Percentiles rank a stretch among this genome's conserved stretches.
Evolutionary conservation across 2,329 filamentous ascomycete species (phyloP).

Genomic region (Ascochyta clinopodiicola): DNA sequence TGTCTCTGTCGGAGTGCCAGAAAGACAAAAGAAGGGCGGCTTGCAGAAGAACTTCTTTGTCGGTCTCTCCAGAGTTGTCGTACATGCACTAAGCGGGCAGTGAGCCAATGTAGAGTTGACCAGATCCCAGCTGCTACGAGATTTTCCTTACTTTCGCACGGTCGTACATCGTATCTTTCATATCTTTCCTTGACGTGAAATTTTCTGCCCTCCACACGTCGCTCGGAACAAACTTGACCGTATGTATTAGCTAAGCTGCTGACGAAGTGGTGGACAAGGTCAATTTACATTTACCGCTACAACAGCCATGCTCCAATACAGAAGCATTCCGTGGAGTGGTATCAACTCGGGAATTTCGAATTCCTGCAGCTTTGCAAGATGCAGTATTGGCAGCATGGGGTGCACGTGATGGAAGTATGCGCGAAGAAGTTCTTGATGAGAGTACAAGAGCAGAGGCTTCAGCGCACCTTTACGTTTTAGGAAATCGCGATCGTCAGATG

Average conservation of each 20-base stretch:
- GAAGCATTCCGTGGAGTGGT: background rate
- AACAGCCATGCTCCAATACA: conserved; percentile 17
- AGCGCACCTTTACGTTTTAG: conserved; percentile 11
- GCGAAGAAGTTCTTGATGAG: conserved; percentile 6
- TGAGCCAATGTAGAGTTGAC: background rate
- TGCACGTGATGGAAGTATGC: conserved; percentile 13
- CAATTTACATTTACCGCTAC: conserved; percentile 5
- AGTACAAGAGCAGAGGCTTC: background rate
- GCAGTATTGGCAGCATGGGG: conserved; percentile 4
- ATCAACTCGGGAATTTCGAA: background rate
- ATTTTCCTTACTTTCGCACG: conserved; percentile 1
- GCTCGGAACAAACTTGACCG: conserved; percentile 2
- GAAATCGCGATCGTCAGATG: conserved; percentile 5
- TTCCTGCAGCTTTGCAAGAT: background rate
- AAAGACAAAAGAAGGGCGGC: conserved; percentile 9
- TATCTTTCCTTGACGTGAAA: conserved; percentile 7
- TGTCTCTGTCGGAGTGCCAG: conserved; percentile 15
- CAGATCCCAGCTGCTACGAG: no score
- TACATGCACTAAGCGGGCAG: conserved; percentile 2
- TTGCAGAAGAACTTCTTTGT: conserved; percentile 10
- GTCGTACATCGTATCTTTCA: conserved; percentile 12
- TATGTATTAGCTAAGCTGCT: background rate
- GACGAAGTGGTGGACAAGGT: no score
- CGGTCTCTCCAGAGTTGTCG: conserved; percentile 10
- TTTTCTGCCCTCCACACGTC: conserved; percentile 7